Conservation (phyloP, 2,329 filamentous ascomycete genomes). For the Colletotrichum cuscutae region DNA sequence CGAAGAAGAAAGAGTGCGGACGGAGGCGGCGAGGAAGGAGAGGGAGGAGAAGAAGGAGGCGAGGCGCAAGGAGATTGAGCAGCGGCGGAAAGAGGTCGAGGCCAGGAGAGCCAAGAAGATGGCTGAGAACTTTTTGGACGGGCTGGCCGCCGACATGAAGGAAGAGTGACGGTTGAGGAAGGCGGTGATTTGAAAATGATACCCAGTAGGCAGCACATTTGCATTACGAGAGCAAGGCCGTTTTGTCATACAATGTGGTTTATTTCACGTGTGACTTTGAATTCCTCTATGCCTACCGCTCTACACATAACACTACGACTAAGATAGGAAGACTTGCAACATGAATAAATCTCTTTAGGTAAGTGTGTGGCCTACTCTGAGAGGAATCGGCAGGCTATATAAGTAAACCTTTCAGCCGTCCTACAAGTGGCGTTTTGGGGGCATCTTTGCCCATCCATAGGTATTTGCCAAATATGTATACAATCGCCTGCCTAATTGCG, state of each 20-base stretch:
- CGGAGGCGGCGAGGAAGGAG: conserved; percentile 69
- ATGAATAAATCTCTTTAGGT: neutral
- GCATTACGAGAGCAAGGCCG: neutral
- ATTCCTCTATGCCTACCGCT: neutral
- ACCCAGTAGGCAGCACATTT: neutral
- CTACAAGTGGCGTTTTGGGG: neutral
- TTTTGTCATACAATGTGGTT: neutral
- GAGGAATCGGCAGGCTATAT: neutral
- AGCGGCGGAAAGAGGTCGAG: conserved; percentile 70
- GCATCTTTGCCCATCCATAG: conserved; percentile 3
- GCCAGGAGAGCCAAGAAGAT: conserved; percentile 70
- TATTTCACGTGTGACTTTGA: neutral
- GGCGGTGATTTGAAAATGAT: neutral
- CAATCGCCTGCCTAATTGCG: conserved; percentile 18
- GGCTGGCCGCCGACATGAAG: conserved; percentile 48
- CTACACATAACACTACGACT: conserved; percentile 2
- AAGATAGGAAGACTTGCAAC: conserved; percentile 8
- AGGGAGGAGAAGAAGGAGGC: conserved; percentile 67
- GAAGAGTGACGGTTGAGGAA: neutral
- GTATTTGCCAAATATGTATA: conserved; percentile 21
- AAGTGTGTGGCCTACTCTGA: neutral
- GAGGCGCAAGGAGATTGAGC: conserved; percentile 72
- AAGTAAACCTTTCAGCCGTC: neutral
- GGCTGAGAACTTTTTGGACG: conserved; percentile 78
- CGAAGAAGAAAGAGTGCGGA: conserved; percentile 73